Evolutionary conservation across 169 alveolate genomes (phyloP).

Genomic region (Cryptosporidium andersoni): DNA sequence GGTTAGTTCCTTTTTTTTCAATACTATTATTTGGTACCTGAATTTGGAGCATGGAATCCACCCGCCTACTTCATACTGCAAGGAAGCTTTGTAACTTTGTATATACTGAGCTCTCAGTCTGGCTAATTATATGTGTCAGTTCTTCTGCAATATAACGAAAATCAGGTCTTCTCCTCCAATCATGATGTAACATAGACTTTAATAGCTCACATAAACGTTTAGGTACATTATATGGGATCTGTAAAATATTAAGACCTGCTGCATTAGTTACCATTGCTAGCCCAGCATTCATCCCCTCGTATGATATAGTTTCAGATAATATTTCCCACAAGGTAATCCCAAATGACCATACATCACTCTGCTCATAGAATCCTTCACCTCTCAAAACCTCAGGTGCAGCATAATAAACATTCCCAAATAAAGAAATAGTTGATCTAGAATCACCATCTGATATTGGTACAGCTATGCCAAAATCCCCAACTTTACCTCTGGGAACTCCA

Average conservation of each 20-base stretch:
- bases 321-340: slow-evolving; percentile 76
- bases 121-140: slow-evolving; percentile 25
- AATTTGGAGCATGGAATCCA: neutral
- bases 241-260: slow-evolving; percentile 57
- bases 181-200: slow-evolving; percentile 23
- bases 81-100: slow-evolving; percentile 14
- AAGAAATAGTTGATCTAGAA: slow-evolving; percentile 75
- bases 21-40: too few species aligned
- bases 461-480: slow-evolving; percentile 78
- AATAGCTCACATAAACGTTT: neutral
- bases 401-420: slow-evolving; percentile 76
- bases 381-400: slow-evolving; percentile 79
- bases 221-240: slow-evolving; percentile 67
- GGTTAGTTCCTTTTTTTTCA: neutral
- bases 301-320: slow-evolving; percentile 72
- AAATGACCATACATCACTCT: slow-evolving; percentile 79
- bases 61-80: neutral
- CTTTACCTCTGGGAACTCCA: slow-evolving; percentile 71
- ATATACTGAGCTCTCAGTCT: neutral
- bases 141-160: slow-evolving; percentile 26
- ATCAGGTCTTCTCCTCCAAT: slow-evolving; percentile 52
- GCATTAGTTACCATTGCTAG: slow-evolving; percentile 51
- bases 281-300: slow-evolving; percentile 76
- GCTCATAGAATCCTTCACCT: slow-evolving; percentile 78
- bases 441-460: slow-evolving; percentile 63